A percentile compares a stretch with the other conserved stretches of the same genome.
Conservation (phyloP, 2,329 filamentous ascomycete species). For the Byssochlamys sp. region DNA sequence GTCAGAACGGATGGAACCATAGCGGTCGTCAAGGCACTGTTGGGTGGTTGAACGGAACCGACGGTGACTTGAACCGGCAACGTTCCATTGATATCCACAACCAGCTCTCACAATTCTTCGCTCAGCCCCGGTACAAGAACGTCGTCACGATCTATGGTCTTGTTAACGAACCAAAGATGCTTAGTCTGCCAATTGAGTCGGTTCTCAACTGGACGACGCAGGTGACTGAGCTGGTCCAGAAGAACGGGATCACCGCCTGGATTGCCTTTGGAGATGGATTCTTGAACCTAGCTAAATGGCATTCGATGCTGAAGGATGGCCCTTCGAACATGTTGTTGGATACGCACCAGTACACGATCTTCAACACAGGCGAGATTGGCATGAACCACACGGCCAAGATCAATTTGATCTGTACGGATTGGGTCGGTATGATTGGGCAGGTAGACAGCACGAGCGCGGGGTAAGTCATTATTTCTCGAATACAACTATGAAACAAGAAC, state of each 20-base stretch:
- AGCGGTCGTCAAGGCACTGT: conserved; percentile 73
- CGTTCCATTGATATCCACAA: conserved; percentile 80
- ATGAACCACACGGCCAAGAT: conserved; percentile 76
- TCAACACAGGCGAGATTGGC: conserved; percentile 79
- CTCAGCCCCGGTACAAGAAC: conserved; percentile 84
- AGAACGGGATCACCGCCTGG: conserved; percentile 62
- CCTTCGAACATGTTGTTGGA: conserved; percentile 69
- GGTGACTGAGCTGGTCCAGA: conserved; percentile 62
- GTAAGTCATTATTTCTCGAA: conserved; percentile 19
- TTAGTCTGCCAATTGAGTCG: conserved; percentile 51
- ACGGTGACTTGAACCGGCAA: conserved; percentile 68
- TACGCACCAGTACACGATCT: conserved; percentile 96
- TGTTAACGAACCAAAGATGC: conserved; percentile 89
- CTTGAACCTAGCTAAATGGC: conserved; percentile 82
- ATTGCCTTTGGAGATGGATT: conserved; percentile 93
- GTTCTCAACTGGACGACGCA: conserved; percentile 73
- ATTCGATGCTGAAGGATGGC: conserved; percentile 65
- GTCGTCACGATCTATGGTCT: conserved; percentile 87
- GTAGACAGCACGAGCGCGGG: conserved; percentile 66
- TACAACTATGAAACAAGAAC: neutral
- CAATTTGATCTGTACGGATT: conserved; percentile 74
- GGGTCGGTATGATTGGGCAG: conserved; percentile 66
- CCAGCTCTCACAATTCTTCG: conserved; percentile 80
- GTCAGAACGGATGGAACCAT: conserved; percentile 97
- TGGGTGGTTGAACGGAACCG: conserved; percentile 80